Conservation (phyloP, 202 grass and related monocot species). For the Carex arenaria region DNA sequence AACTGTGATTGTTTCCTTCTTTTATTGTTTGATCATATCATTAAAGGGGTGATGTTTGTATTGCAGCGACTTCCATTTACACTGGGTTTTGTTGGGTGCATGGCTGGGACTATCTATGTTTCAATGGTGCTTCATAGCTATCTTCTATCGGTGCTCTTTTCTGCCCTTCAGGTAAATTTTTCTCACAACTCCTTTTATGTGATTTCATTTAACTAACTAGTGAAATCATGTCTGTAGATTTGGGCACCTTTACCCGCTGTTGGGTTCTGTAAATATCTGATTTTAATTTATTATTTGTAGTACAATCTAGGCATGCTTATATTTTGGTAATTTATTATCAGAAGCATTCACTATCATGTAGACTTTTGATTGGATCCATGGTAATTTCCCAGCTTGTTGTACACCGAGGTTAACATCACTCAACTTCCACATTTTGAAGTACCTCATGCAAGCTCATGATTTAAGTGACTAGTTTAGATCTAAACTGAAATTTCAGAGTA, state of each 20-base stretch:
- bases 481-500: background rate
- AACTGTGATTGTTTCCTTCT: background rate
- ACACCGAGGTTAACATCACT: background rate
- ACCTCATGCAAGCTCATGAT: background rate
- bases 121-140: constrained; percentile 98
- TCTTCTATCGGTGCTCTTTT: constrained; percentile 94
- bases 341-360: background rate
- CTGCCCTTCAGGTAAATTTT: constrained; percentile 65
- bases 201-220: background rate
- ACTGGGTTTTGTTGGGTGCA: constrained; percentile 74
- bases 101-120: constrained; percentile 91
- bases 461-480: background rate
- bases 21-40: background rate
- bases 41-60: background rate
- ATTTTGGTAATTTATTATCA: background rate
- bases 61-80: constrained; percentile 87
- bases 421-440: background rate
- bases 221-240: background rate
- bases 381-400: background rate
- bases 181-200: background rate
- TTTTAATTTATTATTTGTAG: background rate
- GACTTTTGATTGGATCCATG: background rate
- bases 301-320: background rate
- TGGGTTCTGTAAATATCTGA: background rate
- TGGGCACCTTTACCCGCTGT: background rate